Conservation (phyloP, 805 yeast species). For the Cyberlindnera galapagoensis region DNA sequence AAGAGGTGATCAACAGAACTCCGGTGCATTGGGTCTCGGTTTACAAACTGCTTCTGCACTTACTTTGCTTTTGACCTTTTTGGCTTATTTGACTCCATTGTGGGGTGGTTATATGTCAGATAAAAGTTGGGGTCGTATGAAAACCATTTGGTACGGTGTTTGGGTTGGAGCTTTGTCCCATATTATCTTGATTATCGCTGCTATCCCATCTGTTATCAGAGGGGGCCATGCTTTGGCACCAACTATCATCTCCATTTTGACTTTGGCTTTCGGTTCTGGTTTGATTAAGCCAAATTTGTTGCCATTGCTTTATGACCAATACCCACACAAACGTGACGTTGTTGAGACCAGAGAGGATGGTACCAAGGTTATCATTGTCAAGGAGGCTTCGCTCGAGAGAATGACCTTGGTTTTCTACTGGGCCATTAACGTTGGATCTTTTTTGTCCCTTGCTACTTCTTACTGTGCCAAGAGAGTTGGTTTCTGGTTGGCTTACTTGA, state of each 20-base stretch:
- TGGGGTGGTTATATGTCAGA: conserved; percentile 74
- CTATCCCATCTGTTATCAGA: conserved; percentile 49
- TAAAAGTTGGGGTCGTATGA: conserved; percentile 65
- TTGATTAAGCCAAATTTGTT: conserved; percentile 70
- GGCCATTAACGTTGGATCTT: conserved; percentile 69
- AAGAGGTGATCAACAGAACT: conserved; percentile 18
- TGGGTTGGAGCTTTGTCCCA: conserved; percentile 56
- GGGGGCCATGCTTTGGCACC: conserved; percentile 57
- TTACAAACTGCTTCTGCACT: conserved; percentile 63
- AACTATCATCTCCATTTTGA: conserved; percentile 33
- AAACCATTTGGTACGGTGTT: conserved; percentile 57
- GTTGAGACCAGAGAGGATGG: conserved; percentile 55
- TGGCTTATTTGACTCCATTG: conserved; percentile 78
- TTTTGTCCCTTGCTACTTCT: conserved; percentile 72
- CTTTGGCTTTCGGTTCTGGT: conserved; percentile 75
- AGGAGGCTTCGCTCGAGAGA: conserved; percentile 63
- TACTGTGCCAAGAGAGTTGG: conserved; percentile 61
- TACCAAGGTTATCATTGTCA: conserved; percentile 62
- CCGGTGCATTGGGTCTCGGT: conserved; percentile 56
- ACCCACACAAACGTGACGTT: conserved; percentile 52
- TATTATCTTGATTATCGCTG: conserved; percentile 59
- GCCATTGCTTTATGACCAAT: conserved; percentile 71
- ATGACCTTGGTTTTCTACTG: conserved; percentile 72
- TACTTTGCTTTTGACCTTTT: conserved; percentile 69
- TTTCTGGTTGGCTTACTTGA: conserved; percentile 67